These are phyloP conservation scores for Cenchrus fungigraminus DNA, from an alignment of 176 grass and related monocot genomes.

Conservation along the genomic window DNA sequence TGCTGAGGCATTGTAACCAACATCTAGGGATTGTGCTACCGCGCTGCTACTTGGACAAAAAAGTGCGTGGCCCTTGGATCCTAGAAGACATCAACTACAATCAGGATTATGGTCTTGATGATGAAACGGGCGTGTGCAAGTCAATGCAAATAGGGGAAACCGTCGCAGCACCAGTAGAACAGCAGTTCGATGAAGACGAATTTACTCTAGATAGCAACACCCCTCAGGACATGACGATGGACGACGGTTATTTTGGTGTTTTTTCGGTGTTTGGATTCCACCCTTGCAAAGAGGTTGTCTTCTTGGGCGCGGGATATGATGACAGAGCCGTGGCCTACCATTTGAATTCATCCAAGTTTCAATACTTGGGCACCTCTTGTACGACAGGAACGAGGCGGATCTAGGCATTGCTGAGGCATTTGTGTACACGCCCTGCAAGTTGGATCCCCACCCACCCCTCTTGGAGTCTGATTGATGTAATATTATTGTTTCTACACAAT, in stretches of 20 bases:
- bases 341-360: background rate
- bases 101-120: background rate
- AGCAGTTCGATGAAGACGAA: background rate
- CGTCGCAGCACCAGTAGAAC: background rate
- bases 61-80: background rate
- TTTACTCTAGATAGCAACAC: background rate
- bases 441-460: background rate
- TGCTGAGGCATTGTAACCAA: background rate
- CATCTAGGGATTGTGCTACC: background rate
- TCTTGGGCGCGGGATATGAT: background rate
- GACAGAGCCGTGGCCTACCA: background rate
- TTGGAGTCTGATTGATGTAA: no score
- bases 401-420: background rate
- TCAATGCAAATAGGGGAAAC: background rate
- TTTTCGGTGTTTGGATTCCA: background rate
- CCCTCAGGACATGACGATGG: no score
- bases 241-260: background rate
- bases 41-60: background rate
- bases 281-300: background rate
- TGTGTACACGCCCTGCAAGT: constrained; percentile 5
- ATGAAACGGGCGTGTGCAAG: no score
- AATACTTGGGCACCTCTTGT: background rate
- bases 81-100: background rate
- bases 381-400: accelerated
- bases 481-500: no score